A percentile compares a stretch with the other conserved stretches of the same genome.
Evolutionary conservation across 148 eudicot genomes (phyloP).

Genomic region (Vaccinium corymbosum): DNA sequence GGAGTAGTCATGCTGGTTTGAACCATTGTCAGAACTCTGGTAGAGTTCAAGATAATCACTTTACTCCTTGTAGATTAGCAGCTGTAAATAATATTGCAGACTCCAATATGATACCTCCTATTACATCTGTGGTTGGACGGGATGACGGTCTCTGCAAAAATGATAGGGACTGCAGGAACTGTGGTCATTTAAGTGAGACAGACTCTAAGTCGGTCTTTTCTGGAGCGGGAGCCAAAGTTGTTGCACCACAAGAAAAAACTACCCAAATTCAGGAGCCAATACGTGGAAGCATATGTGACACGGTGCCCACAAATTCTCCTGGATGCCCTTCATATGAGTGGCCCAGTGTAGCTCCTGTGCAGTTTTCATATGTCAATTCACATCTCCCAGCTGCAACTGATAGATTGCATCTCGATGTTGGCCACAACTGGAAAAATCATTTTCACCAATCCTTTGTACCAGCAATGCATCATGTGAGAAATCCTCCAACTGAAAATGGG

Average conservation of each 20-base stretch:
- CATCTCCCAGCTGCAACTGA: conserved; percentile 87
- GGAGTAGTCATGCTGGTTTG: conserved; percentile 15
- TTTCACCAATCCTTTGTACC: conserved; percentile 63
- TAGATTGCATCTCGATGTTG: conserved; percentile 94
- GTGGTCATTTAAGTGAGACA: conserved; percentile 25
- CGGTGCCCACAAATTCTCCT: conserved; percentile 41
- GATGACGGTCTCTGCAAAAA: conserved; percentile 23
- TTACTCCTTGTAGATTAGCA: conserved; percentile 21
- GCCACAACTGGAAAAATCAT: conserved; percentile 72
- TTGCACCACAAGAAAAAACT: conserved; percentile 35
- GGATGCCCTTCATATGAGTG: conserved; percentile 81
- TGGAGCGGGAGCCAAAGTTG: conserved; percentile 26
- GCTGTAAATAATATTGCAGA: conserved; percentile 22
- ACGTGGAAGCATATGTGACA: conserved; percentile 32
- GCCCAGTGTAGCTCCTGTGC: conserved; percentile 75
- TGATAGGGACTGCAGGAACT: conserved; percentile 21
- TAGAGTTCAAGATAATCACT: conserved; percentile 21
- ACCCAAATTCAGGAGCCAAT: conserved; percentile 41
- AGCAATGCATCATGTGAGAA: conserved; percentile 57
- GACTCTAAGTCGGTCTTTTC: conserved; percentile 26
- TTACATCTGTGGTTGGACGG: conserved; percentile 20
- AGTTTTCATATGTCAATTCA: conserved; percentile 54
- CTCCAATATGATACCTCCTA: conserved; percentile 26
- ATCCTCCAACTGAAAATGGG: conserved; percentile 50
- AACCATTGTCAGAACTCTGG: conserved; percentile 18